Conservation (phyloP, 2,329 filamentous ascomycete species). For the Trichoderma sp. region DNA sequence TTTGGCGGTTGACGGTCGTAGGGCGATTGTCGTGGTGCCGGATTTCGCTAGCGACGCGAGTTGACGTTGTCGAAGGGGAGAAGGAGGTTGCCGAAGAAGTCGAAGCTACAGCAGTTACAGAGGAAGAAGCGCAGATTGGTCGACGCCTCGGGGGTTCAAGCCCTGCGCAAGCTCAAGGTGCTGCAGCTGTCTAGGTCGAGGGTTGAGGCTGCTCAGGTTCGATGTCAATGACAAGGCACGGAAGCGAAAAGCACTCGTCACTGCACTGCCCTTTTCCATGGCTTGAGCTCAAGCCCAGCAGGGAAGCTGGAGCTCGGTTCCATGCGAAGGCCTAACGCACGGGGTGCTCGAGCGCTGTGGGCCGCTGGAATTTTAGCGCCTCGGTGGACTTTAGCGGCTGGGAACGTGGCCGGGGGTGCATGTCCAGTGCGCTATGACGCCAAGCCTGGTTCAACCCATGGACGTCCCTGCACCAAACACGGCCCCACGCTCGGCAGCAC, state of each 20-base stretch:
- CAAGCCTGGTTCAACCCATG: not conserved
- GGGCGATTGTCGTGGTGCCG: not conserved
- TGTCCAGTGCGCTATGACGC: slow-evolving; percentile 14
- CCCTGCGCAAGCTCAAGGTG: slow-evolving; percentile 23
- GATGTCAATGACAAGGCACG: not conserved
- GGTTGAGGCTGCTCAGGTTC: not conserved
- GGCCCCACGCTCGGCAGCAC: slow-evolving; percentile 19
- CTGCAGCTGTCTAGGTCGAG: not conserved
- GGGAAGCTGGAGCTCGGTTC: slow-evolving; percentile 2
- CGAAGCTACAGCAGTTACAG: not conserved
- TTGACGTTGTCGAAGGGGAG: not conserved
- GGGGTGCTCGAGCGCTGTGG: slow-evolving; percentile 13
- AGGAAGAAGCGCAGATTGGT: not conserved
- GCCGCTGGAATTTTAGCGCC: slow-evolving; percentile 17
- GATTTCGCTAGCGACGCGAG: not conserved
- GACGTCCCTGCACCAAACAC: slow-evolving; percentile 18
- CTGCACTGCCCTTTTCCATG: not conserved
- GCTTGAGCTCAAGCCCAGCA: not conserved
- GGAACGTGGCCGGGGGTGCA: not conserved
- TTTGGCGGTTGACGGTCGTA: slow-evolving; percentile 14
- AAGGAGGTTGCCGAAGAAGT: not conserved
- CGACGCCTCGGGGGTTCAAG: slow-evolving; percentile 6
- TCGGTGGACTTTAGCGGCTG: not conserved
- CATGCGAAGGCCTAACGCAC: too few species aligned
- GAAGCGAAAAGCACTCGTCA: not conserved